These are phyloP conservation scores for Bertia moriformis DNA, from an alignment of 2,329 filamentous ascomycete genomes.

Conservation along the genomic window DNA sequence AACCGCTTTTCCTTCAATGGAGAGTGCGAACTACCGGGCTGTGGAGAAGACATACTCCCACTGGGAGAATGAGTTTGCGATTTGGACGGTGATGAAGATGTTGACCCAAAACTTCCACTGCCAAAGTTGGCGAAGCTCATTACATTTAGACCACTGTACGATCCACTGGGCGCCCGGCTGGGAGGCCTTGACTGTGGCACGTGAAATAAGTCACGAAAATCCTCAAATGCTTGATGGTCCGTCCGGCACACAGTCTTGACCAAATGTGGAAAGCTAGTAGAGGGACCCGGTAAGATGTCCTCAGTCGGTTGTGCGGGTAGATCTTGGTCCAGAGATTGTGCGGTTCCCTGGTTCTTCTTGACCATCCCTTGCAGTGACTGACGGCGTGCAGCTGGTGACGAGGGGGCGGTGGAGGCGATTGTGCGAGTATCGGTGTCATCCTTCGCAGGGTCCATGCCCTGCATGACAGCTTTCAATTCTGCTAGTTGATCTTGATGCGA, in stretches of 20 bases:
- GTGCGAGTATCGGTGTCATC: conserved; percentile 58
- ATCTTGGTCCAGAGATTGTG: conserved; percentile 16
- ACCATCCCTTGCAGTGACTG: conserved; percentile 21
- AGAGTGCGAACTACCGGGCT: conserved; percentile 24
- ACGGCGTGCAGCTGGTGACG: conserved; percentile 63
- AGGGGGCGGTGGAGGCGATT: conserved; percentile 57
- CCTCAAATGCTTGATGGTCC: conserved; percentile 68
- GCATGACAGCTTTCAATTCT: conserved; percentile 84
- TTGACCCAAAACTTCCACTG: conserved; percentile 20
- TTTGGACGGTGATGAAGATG: conserved; percentile 34
- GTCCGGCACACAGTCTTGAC: conserved; percentile 70
- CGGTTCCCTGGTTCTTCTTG: background rate
- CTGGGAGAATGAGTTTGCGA: conserved; percentile 16
- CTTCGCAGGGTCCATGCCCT: conserved; percentile 61
- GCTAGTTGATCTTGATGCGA: conserved; percentile 87
- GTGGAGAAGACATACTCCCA: conserved; percentile 3
- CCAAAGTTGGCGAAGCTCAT: conserved; percentile 12
- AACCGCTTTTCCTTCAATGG: conserved; percentile 82
- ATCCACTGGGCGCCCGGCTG: conserved; percentile 60
- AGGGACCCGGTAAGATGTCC: conserved; percentile 35
- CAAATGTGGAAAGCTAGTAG: conserved; percentile 66
- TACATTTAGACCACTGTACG: conserved; percentile 38
- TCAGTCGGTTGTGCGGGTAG: conserved; percentile 17
- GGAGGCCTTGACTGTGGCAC: conserved; percentile 39
- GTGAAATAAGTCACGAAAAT: conserved; percentile 67